Conservation (phyloP, 768 basidiomycete genomes). For the Pulveroboletus sp. region DNA sequence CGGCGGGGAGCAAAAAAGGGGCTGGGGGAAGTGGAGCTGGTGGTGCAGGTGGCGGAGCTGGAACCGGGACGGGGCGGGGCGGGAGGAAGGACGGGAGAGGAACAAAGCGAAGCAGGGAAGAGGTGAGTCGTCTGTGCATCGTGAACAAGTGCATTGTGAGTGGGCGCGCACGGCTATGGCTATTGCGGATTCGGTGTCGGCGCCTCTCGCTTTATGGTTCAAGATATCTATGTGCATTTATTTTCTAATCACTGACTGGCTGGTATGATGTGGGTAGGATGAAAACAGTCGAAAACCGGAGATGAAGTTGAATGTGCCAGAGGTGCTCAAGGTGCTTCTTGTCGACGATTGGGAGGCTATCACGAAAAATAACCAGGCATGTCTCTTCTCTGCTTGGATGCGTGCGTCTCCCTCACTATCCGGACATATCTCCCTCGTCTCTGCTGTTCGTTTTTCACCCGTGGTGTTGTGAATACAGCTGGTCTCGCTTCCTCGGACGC, state of each 20-base stretch:
- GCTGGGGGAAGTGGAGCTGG: constrained; percentile 21
- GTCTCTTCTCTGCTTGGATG: constrained; percentile 3
- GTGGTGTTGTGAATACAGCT: constrained; percentile 45
- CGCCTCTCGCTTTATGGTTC: neutral
- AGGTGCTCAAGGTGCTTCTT: constrained; percentile 79
- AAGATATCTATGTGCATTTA: neutral
- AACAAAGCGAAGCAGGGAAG: constrained; percentile 70
- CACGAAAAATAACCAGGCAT: constrained; percentile 89
- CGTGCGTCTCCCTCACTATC: neutral
- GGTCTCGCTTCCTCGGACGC: constrained; percentile 75
- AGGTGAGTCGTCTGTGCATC: constrained; percentile 39
- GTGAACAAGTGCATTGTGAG: neutral
- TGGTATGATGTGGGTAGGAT: constrained; percentile 41
- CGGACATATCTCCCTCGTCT: neutral
- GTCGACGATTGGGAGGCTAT: constrained; percentile 98
- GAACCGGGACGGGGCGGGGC: constrained; percentile 27
- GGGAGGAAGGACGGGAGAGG: constrained; percentile 60
- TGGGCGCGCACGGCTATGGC: neutral
- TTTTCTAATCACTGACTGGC: neutral
- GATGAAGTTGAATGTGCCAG: constrained; percentile 87
- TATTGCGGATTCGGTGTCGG: neutral
- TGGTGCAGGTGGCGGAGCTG: constrained; percentile 22
- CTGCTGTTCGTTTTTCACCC: too few relatives aligned
- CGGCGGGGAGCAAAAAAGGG: constrained; percentile 26
- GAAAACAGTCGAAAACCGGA: constrained; percentile 78